A percentile compares a stretch with the other conserved stretches of the same genome.
Conservation (phyloP, 2,329 filamentous ascomycete genomes). For the Fusarium euwallaceae region DNA sequence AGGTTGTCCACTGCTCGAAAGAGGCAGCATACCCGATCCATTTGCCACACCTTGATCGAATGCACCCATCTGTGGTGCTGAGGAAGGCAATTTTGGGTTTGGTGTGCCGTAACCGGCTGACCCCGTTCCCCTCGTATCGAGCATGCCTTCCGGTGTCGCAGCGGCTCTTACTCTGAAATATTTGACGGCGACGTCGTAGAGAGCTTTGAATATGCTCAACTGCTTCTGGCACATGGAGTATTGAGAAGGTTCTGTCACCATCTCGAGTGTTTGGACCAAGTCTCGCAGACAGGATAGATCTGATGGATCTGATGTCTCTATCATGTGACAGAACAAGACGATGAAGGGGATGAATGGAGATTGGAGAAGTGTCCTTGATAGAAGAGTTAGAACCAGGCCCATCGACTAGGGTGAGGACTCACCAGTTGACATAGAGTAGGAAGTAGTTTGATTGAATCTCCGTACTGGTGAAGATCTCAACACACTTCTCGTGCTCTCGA, state of each 20-base stretch:
- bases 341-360: constrained; percentile 47
- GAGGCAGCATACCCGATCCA: neutral
- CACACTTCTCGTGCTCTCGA: constrained; percentile 23
- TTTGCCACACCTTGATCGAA: neutral
- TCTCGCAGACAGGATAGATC: constrained; percentile 53
- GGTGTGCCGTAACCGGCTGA: neutral
- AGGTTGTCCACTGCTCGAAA: neutral
- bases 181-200: constrained; percentile 41
- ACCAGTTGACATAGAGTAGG: constrained; percentile 22
- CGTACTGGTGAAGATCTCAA: neutral
- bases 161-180: constrained; percentile 13
- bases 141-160: neutral
- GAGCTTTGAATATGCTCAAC: constrained; percentile 36
- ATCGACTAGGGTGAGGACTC: neutral
- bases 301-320: constrained; percentile 55
- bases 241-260: constrained; percentile 3
- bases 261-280: constrained; percentile 32
- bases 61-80: neutral
- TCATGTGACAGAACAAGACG: constrained; percentile 45
- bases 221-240: constrained; percentile 27
- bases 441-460: constrained; percentile 7
- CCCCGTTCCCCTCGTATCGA: neutral
- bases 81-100: neutral
- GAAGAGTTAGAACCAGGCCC: neutral
- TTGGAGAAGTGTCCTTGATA: constrained; percentile 28